These are phyloP conservation scores for Teunomyces atbi DNA, from an alignment of 805 yeast genomes.

Conservation along the genomic window DNA sequence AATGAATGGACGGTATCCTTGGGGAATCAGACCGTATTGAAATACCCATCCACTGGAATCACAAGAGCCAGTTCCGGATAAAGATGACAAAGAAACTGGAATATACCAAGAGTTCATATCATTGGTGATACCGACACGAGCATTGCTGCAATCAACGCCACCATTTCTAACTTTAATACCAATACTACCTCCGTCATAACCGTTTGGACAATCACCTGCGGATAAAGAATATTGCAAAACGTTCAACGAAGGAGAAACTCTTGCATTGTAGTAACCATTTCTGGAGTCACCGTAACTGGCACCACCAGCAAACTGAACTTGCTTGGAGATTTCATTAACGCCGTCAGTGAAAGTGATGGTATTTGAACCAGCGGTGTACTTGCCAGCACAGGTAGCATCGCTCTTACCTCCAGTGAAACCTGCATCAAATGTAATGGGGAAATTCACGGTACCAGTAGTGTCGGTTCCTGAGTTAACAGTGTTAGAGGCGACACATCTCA, in stretches of 20 bases:
- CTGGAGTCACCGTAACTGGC: neutral
- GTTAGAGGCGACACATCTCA: conserved; percentile 11
- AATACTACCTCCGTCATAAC: conserved; percentile 20
- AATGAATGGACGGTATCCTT: conserved; percentile 25
- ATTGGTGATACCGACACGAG: conserved; percentile 20
- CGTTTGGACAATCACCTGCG: conserved; percentile 18
- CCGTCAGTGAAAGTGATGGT: conserved; percentile 17
- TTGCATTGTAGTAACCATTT: neutral
- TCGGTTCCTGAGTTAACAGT: neutral
- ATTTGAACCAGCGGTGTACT: conserved; percentile 19
- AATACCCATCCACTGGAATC: conserved; percentile 1
- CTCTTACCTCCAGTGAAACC: conserved; percentile 7
- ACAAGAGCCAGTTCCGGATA: conserved; percentile 15
- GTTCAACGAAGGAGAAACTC: conserved; percentile 12
- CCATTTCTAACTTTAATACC: conserved; percentile 15
- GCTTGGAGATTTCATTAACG: conserved; percentile 6
- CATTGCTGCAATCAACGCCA: conserved; percentile 19
- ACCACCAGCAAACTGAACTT: conserved; percentile 6
- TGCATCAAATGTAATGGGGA: conserved; percentile 22
- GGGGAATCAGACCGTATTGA: conserved; percentile 22
- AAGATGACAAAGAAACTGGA: conserved; percentile 10
- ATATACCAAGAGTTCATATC: conserved; percentile 20
- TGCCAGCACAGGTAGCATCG: conserved; percentile 17
- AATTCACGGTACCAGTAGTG: conserved; percentile 8
- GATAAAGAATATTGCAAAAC: conserved; percentile 8